phyloP scores from a whole-genome alignment of 371 early-diverging fungal species.

The Rhizomucor pusillus region DNA sequence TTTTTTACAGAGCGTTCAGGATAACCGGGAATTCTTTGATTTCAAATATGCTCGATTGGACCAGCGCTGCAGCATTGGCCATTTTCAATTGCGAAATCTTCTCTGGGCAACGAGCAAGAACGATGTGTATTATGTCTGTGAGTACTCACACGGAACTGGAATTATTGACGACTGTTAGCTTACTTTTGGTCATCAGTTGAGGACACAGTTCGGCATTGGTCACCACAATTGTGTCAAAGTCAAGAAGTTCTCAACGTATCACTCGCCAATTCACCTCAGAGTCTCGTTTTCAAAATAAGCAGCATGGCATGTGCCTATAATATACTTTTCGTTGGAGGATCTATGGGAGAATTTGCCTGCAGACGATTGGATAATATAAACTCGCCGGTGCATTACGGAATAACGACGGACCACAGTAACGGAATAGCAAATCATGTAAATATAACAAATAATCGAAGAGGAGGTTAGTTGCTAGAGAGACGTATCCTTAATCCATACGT shows the following conservation, averaged over 20 bases:
- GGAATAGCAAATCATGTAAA: slow-evolving; percentile 72
- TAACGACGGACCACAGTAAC: slow-evolving; percentile 25
- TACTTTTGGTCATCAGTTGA: slow-evolving; percentile 28
- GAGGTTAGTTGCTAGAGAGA: slow-evolving; percentile 17
- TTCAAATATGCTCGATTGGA: slow-evolving; percentile 40
- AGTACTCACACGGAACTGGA: slow-evolving; percentile 9
- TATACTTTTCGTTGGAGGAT: slow-evolving; percentile 39
- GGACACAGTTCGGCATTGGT: slow-evolving; percentile 62
- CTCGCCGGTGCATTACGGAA: slow-evolving; percentile 29
- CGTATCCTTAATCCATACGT: neutral
- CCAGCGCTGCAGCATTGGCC: slow-evolving; percentile 42
- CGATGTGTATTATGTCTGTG: slow-evolving; percentile 65
- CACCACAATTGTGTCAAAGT: slow-evolving; percentile 51
- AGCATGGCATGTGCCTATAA: slow-evolving; percentile 65
- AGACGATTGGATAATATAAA: slow-evolving; percentile 21
- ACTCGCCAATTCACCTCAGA: slow-evolving; percentile 25
- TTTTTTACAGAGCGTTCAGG: slow-evolving; percentile 5
- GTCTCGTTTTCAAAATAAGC: slow-evolving; percentile 46
- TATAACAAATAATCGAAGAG: slow-evolving; percentile 34
- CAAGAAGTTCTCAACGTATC: slow-evolving; percentile 48
- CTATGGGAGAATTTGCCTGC: slow-evolving; percentile 45
- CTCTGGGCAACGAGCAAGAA: slow-evolving; percentile 72
- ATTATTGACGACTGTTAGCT: neutral
- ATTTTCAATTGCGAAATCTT: slow-evolving; percentile 80
- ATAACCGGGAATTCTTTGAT: slow-evolving; percentile 30